A percentile compares a stretch with the other conserved stretches of the same genome.
Conservation (phyloP, 169 alveolate genomes). For the Eimeria necatrix region DNA sequence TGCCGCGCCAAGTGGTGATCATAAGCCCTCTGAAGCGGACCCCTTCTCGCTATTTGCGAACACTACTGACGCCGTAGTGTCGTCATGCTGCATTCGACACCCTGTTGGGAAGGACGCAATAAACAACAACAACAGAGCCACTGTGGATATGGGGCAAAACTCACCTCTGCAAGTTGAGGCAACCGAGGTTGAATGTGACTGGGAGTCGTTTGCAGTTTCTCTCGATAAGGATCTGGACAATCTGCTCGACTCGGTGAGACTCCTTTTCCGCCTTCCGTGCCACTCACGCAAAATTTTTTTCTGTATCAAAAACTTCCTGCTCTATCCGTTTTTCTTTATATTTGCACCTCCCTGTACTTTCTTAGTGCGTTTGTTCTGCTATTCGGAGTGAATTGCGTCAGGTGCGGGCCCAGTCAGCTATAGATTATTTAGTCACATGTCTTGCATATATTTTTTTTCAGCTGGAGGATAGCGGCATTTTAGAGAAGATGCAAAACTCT, state of each 20-base stretch:
- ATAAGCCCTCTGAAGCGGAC: neutral
- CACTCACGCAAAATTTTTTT: neutral
- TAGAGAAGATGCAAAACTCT: constrained; percentile 10
- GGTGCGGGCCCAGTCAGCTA: no score
- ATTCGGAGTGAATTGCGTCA: no score
- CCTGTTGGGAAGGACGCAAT: neutral
- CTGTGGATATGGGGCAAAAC: no score
- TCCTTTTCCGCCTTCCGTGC: neutral
- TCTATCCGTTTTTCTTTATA: neutral
- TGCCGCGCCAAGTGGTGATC: neutral
- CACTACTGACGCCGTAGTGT: neutral
- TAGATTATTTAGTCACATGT: neutral
- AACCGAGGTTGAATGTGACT: neutral
- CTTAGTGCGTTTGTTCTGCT: neutral
- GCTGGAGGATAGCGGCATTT: neutral
- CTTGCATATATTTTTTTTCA: neutral
- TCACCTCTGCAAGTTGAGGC: no score
- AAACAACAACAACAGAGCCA: neutral
- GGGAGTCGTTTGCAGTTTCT: constrained; percentile 14
- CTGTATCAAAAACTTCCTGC: no score
- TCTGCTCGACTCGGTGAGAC: neutral
- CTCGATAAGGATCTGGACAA: constrained; percentile 25
- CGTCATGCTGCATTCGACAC: neutral
- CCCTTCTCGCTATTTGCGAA: constrained; percentile 6
- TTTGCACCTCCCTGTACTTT: neutral